phyloP scores from a whole-genome alignment of 2,329 filamentous ascomycete species.

The Fusarium foetens region DNA sequence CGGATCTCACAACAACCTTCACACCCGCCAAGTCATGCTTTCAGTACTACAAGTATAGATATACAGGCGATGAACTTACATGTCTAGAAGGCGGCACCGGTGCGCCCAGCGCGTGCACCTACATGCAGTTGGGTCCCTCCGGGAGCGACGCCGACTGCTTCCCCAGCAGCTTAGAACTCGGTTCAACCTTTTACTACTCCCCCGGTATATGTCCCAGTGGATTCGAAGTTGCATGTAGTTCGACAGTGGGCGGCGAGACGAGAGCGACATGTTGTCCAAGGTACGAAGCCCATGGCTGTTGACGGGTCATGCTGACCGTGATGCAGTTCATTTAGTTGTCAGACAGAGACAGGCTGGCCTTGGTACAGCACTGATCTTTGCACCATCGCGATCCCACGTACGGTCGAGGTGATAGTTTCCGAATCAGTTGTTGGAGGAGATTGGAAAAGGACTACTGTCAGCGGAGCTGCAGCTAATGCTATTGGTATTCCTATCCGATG shows the following conservation, averaged over 20 bases:
- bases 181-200: neutral
- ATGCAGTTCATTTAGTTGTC: conserved; percentile 3
- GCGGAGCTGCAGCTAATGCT: neutral
- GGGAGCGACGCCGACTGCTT: neutral
- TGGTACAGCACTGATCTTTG: conserved; percentile 19
- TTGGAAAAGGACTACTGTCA: neutral
- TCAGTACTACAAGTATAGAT: conserved; percentile 8
- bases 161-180: neutral
- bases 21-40: conserved; percentile 2
- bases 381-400: neutral
- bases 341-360: neutral
- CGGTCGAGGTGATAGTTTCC: neutral
- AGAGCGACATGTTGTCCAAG: conserved; percentile 18
- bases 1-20: conserved; percentile 9
- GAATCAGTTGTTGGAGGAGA: conserved; percentile 8
- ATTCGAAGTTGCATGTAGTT: conserved; percentile 7
- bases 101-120: neutral
- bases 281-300: neutral
- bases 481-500: conserved; percentile 12
- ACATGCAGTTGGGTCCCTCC: neutral
- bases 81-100: neutral
- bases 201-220: conserved; percentile 3
- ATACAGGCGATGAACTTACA: neutral
- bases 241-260: neutral
- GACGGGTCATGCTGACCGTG: neutral